Evolutionary conservation across 225 moss, liverwort and hornwort species (phyloP).

Genomic region (Polytrichum formosum): DNA sequence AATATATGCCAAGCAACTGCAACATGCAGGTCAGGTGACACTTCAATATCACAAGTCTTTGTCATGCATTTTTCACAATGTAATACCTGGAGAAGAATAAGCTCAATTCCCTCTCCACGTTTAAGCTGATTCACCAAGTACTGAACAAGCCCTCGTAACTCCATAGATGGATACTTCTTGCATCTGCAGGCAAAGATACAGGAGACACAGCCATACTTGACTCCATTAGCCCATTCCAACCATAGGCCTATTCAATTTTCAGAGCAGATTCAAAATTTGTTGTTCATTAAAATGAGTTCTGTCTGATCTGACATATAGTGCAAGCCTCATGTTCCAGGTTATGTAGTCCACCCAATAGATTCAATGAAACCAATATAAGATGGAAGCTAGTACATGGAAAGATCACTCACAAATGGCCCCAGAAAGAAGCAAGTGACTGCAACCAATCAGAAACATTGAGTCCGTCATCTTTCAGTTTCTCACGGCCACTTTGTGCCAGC

Average conservation of each 20-base stretch:
- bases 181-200: constrained; percentile 43
- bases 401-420: constrained; percentile 89
- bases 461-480: constrained; percentile 97
- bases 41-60: neutral
- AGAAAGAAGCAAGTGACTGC: constrained; percentile 98
- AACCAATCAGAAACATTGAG: constrained; percentile 99
- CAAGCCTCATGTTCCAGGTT: no score
- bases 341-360: no score
- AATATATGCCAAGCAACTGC: no score
- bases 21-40: no score
- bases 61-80: neutral
- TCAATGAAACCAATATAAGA: no score
- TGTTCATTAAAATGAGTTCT: no score
- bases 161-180: constrained; percentile 99
- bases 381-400: no score
- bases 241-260: no score
- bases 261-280: no score
- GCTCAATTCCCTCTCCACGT: constrained; percentile 98
- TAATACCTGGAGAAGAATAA: constrained; percentile 90
- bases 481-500: constrained; percentile 91
- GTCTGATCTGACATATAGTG: no score
- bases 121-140: constrained; percentile 99
- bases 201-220: neutral
- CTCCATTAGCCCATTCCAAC: neutral
- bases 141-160: constrained; percentile 95